These are phyloP conservation scores for Cryoendolithus antarcticus DNA, from an alignment of 2,329 filamentous ascomycete genomes.

Conservation along the genomic window DNA sequence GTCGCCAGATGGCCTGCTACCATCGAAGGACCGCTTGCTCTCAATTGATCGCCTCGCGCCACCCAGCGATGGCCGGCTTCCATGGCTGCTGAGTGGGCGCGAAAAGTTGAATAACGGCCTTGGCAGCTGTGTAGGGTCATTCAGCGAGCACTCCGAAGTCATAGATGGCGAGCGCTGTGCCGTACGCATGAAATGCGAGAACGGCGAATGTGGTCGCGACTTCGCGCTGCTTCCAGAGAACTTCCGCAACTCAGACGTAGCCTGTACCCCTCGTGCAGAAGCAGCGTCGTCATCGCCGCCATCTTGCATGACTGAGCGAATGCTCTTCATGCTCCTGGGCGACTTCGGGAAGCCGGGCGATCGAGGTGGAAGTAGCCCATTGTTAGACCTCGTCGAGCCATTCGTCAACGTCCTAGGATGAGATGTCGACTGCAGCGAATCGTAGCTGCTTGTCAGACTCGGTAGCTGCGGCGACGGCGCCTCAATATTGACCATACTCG, in stretches of 20 bases:
- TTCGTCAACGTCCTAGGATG: constrained; percentile 29
- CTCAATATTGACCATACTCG: constrained; percentile 27
- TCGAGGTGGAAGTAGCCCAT: constrained; percentile 17
- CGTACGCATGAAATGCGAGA: constrained; percentile 44
- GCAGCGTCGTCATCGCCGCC: constrained; percentile 52
- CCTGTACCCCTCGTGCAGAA: constrained; percentile 46
- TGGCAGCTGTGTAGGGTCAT: constrained; percentile 41
- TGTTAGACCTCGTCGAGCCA: constrained; percentile 22
- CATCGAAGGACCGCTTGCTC: constrained; percentile 12
- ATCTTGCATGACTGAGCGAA: constrained; percentile 32
- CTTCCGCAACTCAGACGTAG: constrained; percentile 59
- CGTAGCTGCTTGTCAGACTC: constrained; percentile 23
- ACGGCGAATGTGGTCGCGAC: constrained; percentile 48
- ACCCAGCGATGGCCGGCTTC: constrained; percentile 25
- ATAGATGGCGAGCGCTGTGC: constrained; percentile 71
- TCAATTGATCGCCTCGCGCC: constrained; percentile 18
- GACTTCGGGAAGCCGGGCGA: constrained; percentile 29
- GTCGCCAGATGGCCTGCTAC: constrained; percentile 8
- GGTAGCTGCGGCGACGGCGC: constrained; percentile 31
- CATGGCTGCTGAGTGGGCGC: constrained; percentile 65
- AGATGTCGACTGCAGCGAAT: constrained; percentile 25
- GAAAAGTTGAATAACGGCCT: constrained; percentile 88
- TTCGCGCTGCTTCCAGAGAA: constrained; percentile 59
- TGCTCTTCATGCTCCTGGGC: constrained; percentile 31
- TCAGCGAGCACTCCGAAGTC: constrained; percentile 65